Percentiles rank a stretch among this genome's conserved stretches.
Conservation (phyloP, 352 stramenopile genomes). For the Phytophthora boehmeriae region DNA sequence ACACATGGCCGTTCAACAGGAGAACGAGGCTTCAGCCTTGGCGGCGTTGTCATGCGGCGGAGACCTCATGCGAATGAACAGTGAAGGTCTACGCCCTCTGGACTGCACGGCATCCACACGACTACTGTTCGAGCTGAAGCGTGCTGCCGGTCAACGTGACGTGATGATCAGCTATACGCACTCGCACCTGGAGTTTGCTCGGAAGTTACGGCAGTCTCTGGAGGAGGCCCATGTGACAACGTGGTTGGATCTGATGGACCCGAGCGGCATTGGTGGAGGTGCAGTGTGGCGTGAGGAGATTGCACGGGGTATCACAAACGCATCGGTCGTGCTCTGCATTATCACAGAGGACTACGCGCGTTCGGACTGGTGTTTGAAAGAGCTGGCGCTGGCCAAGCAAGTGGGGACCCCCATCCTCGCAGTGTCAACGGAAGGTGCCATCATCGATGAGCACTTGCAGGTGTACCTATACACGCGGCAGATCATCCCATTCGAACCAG, state of each 20-base stretch:
- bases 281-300: constrained; percentile 78
- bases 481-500: constrained; percentile 64
- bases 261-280: constrained; percentile 72
- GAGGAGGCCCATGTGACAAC: constrained; percentile 72
- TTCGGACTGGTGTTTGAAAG: constrained; percentile 79
- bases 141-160: constrained; percentile 64
- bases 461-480: constrained; percentile 75
- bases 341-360: constrained; percentile 70
- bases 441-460: constrained; percentile 61
- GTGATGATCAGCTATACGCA: constrained; percentile 89
- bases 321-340: constrained; percentile 66
- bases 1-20: constrained; percentile 62
- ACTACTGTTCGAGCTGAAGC: constrained; percentile 74
- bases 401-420: constrained; percentile 64
- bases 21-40: constrained; percentile 62
- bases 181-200: constrained; percentile 74
- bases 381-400: constrained; percentile 72
- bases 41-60: constrained; percentile 56
- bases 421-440: constrained; percentile 58
- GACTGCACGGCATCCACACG: constrained; percentile 73
- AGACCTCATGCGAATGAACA: constrained; percentile 72
- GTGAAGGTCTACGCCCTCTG: constrained; percentile 58
- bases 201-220: constrained; percentile 61
- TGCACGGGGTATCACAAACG: constrained; percentile 68
- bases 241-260: constrained; percentile 82